Base-by-base conservation (phyloP, 495 filamentous ascomycete species). In the Lophiostoma macrostomum region DNA sequence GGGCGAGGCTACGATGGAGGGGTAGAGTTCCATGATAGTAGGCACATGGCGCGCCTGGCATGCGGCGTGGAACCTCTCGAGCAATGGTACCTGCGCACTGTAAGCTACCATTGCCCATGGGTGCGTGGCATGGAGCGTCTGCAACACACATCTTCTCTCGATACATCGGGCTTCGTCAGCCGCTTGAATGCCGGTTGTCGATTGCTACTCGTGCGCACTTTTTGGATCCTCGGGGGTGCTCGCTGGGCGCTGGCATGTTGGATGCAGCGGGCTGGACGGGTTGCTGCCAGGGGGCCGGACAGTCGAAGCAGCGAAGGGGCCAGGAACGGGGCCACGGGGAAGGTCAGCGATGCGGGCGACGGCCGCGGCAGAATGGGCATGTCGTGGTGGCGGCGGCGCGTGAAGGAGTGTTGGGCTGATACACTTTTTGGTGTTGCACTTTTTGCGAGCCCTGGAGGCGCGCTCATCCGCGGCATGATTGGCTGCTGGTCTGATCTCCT, bases 301-400 rank as follows among this genome's bases (percentile, higher is more conserved):
- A 25, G 29, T 34, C 46, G 46, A 10, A 50, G 37, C 27, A 54
- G 39, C 4, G 42, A 36, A 25, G 59, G 59, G 11, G 39, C 38
- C 5, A 62, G 59, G 38, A 62, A 62, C 1, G 59, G 53, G 13
- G 53, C 35, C 18, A 37, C 38, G 3, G 59, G 59, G 43, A 53
- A 62, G 8, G 58, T 35, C 8, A 57, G 19, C 2, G 59, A 53
- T 12, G 58, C 47, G 8, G 52, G 38, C 3, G 58, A 40, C 53
- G 6, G 22, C 14, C 36, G 56, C 29, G 65, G 53, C 28, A 69
- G 32, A 35, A 59, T 31, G 63, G 38, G 37, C 37, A 57, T 50
- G 7, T 43, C 20, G 23, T 25, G 66, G 38, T 31, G 35, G 24
- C 11, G 11, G 19, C 20, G 43, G 5, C 8, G 43, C 13, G 27